Evolutionary conservation across 768 basidiomycete genomes (phyloP).

Genomic region (Hydnum rufescens): DNA sequence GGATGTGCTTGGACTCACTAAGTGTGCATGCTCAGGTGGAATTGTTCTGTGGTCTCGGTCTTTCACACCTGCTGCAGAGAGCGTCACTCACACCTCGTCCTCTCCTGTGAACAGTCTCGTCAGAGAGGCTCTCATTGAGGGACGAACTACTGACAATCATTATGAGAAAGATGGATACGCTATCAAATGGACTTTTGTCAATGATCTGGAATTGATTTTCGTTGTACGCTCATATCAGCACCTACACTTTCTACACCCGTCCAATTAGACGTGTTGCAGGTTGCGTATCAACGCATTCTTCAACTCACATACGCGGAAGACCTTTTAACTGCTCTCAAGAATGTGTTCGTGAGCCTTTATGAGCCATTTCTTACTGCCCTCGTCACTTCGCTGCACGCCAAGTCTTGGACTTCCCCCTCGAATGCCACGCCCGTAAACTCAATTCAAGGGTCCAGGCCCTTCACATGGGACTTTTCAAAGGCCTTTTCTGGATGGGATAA

Average conservation of each 20-base stretch:
- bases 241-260: no score
- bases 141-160: slow-evolving; percentile 56
- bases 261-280: slow-evolving; percentile 26
- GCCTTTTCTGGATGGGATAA: slow-evolving; percentile 67
- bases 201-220: slow-evolving; percentile 91
- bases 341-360: slow-evolving; percentile 72
- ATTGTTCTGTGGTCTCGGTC: slow-evolving; percentile 88
- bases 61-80: slow-evolving; percentile 71
- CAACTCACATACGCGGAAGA: slow-evolving; percentile 89
- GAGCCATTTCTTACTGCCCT: slow-evolving; percentile 68
- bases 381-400: slow-evolving; percentile 52
- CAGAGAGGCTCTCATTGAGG: slow-evolving; percentile 81
- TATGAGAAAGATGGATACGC: slow-evolving; percentile 92
- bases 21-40: slow-evolving; percentile 38
- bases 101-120: slow-evolving; percentile 81
- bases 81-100: slow-evolving; percentile 44
- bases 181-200: slow-evolving; percentile 85
- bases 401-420: slow-evolving; percentile 10
- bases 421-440: slow-evolving; percentile 9
- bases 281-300: slow-evolving; percentile 90
- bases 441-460: slow-evolving; percentile 20
- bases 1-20: not conserved
- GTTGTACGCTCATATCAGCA: slow-evolving; percentile 37
- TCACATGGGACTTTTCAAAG: slow-evolving; percentile 50
- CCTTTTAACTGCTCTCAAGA: slow-evolving; percentile 58